Conservation (phyloP, 2,329 filamentous ascomycete genomes). For the Neofusicoccum parvum region DNA sequence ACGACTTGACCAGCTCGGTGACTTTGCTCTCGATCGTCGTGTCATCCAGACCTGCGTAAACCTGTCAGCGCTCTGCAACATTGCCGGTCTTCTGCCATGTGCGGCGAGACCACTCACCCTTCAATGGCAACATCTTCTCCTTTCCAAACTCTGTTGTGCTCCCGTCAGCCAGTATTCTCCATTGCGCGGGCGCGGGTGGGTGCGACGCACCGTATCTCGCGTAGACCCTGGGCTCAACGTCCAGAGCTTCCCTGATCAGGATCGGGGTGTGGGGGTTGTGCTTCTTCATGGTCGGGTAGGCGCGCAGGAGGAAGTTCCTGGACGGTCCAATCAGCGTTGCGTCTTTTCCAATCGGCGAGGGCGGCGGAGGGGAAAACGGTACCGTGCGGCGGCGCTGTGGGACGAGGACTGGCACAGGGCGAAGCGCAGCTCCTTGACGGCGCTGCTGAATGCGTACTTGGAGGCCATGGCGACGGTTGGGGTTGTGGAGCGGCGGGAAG, state of each 20-base stretch:
- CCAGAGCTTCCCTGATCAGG: constrained; percentile 87
- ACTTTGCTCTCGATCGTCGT: constrained; percentile 72
- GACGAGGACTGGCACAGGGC: constrained; percentile 94
- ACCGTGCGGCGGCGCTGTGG: constrained; percentile 87
- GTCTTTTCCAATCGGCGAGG: constrained; percentile 11
- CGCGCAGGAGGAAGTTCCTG: constrained; percentile 85
- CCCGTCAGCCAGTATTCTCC: not conserved
- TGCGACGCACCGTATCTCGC: constrained; percentile 79
- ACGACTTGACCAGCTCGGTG: constrained; percentile 60
- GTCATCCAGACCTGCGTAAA: constrained; percentile 61
- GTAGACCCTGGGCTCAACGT: constrained; percentile 82
- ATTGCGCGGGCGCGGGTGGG: not conserved
- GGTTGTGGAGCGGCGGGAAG: not conserved
- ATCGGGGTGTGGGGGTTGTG: constrained; percentile 94
- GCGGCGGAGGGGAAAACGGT: constrained; percentile 27
- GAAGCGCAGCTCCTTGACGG: constrained; percentile 94
- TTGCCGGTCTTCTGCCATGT: not conserved
- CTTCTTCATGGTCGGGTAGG: constrained; percentile 99
- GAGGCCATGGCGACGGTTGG: constrained; percentile 67
- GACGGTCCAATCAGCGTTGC: constrained; percentile 17
- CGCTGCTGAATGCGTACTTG: constrained; percentile 89
- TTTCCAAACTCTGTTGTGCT: constrained; percentile 61
- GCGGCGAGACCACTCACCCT: constrained; percentile 48
- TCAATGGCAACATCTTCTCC: constrained; percentile 66
- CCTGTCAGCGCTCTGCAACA: constrained; percentile 21